Conservation (phyloP, 306 rosid genomes). For the Clitoria ternatea region DNA sequence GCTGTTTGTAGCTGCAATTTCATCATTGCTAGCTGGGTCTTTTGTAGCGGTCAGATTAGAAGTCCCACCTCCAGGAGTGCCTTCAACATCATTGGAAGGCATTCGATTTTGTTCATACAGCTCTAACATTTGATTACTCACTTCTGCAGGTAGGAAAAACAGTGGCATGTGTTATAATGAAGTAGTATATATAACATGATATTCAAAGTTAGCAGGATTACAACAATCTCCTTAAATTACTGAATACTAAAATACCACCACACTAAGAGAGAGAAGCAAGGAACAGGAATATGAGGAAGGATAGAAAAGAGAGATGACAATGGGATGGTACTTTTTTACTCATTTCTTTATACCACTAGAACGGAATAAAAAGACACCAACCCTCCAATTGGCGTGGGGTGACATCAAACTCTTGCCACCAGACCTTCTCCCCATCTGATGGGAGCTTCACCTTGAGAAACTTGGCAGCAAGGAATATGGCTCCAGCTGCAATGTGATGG, state of each 20-base stretch:
- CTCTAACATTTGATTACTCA: slow-evolving; percentile 98
- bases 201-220: not conserved
- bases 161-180: slow-evolving; percentile 16
- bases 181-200: not conserved
- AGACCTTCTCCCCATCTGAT: slow-evolving; percentile 97
- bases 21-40: slow-evolving; percentile 58
- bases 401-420: slow-evolving; percentile 99
- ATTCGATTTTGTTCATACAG: slow-evolving; percentile 83
- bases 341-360: slow-evolving; percentile 34
- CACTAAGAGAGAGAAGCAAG: not conserved
- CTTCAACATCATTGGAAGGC: slow-evolving; percentile 71
- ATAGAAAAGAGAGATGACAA: slow-evolving; percentile 22
- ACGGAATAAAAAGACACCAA: slow-evolving; percentile 59
- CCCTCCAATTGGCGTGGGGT: slow-evolving; percentile 99
- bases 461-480: slow-evolving; percentile 98
- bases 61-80: slow-evolving; percentile 53
- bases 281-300: slow-evolving; percentile 1
- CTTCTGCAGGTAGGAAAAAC: slow-evolving; percentile 64
- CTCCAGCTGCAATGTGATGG: slow-evolving; percentile 99
- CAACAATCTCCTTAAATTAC: slow-evolving; percentile 12
- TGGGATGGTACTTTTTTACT: slow-evolving; percentile 29
- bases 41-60: slow-evolving; percentile 41
- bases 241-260: slow-evolving; percentile 11
- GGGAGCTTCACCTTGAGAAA: slow-evolving; percentile 98
- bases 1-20: slow-evolving; percentile 47